Evolutionary conservation across 768 basidiomycete species (phyloP).

Genomic region (Phaeotremella fagi): DNA sequence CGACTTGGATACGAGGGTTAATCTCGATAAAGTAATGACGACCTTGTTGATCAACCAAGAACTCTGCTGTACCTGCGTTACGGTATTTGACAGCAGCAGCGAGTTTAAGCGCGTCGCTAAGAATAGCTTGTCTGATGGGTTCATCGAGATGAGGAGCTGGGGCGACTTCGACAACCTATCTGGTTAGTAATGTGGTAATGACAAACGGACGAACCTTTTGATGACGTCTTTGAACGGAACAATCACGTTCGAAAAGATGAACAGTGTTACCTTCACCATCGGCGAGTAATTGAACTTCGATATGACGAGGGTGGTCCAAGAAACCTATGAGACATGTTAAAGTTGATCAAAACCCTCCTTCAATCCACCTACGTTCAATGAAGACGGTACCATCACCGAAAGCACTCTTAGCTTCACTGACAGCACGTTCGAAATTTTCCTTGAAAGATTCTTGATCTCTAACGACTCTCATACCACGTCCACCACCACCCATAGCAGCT

Average conservation of each 20-base stretch:
- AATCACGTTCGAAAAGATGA: slow-evolving; percentile 98
- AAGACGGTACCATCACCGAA: slow-evolving; percentile 99
- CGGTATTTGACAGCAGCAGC: slow-evolving; percentile 90
- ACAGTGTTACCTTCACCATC: slow-evolving; percentile 90
- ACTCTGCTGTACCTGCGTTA: slow-evolving; percentile 97
- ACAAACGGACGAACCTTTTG: slow-evolving; percentile 60
- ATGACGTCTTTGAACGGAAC: slow-evolving; percentile 94
- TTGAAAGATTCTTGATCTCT: slow-evolving; percentile 89
- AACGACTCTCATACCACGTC: slow-evolving; percentile 98
- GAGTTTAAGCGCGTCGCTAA: slow-evolving; percentile 86
- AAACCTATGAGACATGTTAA: slow-evolving; percentile 52
- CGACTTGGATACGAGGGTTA: slow-evolving; percentile 98
- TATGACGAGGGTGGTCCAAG: slow-evolving; percentile 92
- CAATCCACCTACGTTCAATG: slow-evolving; percentile 66
- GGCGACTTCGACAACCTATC: slow-evolving; percentile 85
- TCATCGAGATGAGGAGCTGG: slow-evolving; percentile 92
- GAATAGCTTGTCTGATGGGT: slow-evolving; percentile 79
- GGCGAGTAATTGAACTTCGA: slow-evolving; percentile 92
- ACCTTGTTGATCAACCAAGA: slow-evolving; percentile 93
- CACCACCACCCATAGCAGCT: slow-evolving; percentile 97
- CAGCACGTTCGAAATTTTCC: slow-evolving; percentile 81
- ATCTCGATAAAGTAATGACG: slow-evolving; percentile 99
- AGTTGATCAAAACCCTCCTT: neutral
- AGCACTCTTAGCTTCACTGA: slow-evolving; percentile 88
- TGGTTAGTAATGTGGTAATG: slow-evolving; percentile 8